phyloP scores from a whole-genome alignment of 345 rosid genomes.

The Diplotaxis tenuifolia region DNA sequence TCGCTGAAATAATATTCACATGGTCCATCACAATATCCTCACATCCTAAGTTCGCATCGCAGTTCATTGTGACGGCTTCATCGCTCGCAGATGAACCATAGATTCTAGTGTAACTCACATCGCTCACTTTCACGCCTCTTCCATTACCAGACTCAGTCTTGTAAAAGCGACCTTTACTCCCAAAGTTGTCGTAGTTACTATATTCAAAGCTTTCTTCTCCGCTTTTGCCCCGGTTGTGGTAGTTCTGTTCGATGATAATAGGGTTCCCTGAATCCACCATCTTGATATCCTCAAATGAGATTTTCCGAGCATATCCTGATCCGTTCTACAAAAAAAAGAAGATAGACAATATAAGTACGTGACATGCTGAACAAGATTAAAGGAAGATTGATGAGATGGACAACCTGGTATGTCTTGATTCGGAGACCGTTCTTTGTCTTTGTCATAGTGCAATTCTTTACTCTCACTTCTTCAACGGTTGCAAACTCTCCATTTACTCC shows the following conservation, averaged over 20 bases:
- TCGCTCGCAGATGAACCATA: constrained; percentile 37
- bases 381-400: background rate
- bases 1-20: constrained; percentile 27
- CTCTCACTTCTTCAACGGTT: constrained; percentile 39
- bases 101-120: constrained; percentile 36
- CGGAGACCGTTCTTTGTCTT: constrained; percentile 39
- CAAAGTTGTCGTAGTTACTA: background rate
- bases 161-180: background rate
- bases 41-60: constrained; percentile 37
- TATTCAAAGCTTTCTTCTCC: background rate
- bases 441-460: constrained; percentile 31
- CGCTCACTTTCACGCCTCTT: constrained; percentile 38
- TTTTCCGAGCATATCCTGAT: constrained; percentile 42
- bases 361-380: background rate
- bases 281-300: constrained; percentile 39
- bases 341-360: background rate
- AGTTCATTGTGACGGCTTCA: constrained; percentile 35
- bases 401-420: constrained; percentile 45
- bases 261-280: constrained; percentile 34
- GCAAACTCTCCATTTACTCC: constrained; percentile 28
- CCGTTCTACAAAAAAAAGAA: constrained; percentile 35
- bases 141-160: background rate
- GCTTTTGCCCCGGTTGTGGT: background rate
- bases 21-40: constrained; percentile 28
- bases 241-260: constrained; percentile 44